Evolutionary conservation across 2,329 filamentous ascomycete species (phyloP).

Genomic region (Aspergillus intermedius): DNA sequence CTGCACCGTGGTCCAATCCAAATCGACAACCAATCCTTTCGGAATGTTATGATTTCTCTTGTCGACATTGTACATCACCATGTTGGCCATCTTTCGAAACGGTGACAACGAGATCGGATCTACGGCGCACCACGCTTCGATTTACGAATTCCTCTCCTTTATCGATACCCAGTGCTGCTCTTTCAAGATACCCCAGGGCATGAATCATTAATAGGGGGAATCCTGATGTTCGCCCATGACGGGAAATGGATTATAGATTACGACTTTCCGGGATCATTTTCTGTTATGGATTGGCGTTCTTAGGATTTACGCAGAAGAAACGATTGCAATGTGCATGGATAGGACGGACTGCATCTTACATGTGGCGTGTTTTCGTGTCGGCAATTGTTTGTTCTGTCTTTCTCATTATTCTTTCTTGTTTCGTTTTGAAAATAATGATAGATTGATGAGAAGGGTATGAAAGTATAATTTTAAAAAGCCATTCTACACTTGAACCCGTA

Average conservation of each 20-base stretch:
- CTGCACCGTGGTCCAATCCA: background rate
- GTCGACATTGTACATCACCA: background rate
- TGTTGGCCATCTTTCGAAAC: background rate
- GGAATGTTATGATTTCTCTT: background rate
- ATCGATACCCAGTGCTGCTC: constrained; percentile 10
- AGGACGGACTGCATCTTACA: constrained; percentile 18
- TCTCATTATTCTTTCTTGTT: constrained; percentile 17
- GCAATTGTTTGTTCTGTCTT: constrained; percentile 22
- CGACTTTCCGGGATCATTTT: constrained; percentile 4
- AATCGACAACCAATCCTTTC: background rate
- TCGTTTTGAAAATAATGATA: constrained; percentile 23
- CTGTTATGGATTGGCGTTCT: constrained; percentile 13
- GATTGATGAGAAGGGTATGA: constrained; percentile 27
- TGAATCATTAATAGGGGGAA: constrained; percentile 21
- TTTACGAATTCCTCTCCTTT: constrained; percentile 5
- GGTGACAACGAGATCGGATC: constrained; percentile 5
- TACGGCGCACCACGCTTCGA: constrained; percentile 11
- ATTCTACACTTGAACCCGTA: background rate
- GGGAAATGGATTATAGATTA: constrained; percentile 8
- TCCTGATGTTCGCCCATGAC: constrained; percentile 3
- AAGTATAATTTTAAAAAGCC: constrained; percentile 17
- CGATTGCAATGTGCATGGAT: constrained; percentile 23
- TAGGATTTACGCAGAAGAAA: constrained; percentile 22
- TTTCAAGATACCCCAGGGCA: constrained; percentile 16
- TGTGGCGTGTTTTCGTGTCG: constrained; percentile 19